A percentile compares a stretch with the other conserved stretches of the same genome.
Conservation (phyloP, 495 filamentous ascomycete species). For the Aspergillus egyptiacus region DNA sequence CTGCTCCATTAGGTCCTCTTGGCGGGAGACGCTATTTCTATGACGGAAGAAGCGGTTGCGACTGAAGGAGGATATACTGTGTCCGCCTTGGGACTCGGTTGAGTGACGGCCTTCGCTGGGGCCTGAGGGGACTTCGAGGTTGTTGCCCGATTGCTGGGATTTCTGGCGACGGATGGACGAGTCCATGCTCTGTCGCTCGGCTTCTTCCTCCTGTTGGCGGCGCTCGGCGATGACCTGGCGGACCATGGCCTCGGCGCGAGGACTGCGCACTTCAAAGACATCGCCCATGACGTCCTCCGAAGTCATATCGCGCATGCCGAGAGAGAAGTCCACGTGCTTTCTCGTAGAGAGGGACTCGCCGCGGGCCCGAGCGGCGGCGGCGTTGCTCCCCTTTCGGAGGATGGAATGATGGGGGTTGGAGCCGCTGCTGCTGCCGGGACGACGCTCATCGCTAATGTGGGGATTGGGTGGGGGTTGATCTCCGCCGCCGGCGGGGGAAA, state of each 20-base stretch:
- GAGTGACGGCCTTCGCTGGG: conserved; percentile 23
- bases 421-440: conserved; percentile 24
- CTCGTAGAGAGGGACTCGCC: conserved; percentile 52
- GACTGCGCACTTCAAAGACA: conserved; percentile 53
- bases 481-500: conserved; percentile 6
- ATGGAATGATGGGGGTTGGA: conserved; percentile 44
- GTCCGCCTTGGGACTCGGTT: conserved; percentile 30
- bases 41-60: conserved; percentile 38
- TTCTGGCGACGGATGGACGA: conserved; percentile 19
- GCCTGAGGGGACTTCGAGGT: conserved; percentile 21
- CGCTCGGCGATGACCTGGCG: conserved; percentile 33
- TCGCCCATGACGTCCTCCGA: conserved; percentile 61
- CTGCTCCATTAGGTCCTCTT: conserved; percentile 31
- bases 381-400: conserved; percentile 44
- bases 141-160: conserved; percentile 16
- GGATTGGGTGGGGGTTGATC: conserved; percentile 14
- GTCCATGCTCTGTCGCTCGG: conserved; percentile 26
- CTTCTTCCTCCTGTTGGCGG: conserved; percentile 41
- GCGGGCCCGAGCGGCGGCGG: conserved; percentile 42
- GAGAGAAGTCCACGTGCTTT: conserved; percentile 69
- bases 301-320: conserved; percentile 58
- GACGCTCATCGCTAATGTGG: conserved; percentile 16
- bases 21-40: conserved; percentile 24
- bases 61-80: conserved; percentile 27
- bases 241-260: conserved; percentile 34